phyloP scores from a whole-genome alignment of 441 rosid genomes.

The Gossypium aridum region DNA sequence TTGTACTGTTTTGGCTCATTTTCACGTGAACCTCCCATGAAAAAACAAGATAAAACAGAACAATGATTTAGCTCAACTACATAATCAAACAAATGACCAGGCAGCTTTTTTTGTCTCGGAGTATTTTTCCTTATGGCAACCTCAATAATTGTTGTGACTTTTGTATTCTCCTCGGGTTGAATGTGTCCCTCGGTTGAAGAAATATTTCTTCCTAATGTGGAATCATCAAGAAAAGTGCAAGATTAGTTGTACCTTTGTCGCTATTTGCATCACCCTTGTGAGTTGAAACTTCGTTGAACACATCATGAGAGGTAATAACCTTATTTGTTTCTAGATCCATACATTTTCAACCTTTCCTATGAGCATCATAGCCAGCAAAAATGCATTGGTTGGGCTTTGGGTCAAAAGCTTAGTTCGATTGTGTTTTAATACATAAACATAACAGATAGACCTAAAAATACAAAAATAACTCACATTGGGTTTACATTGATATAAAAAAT shows the following conservation, averaged over 20 bases:
- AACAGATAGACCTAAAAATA: neutral
- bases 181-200: neutral
- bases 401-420: no score
- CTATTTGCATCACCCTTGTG: neutral
- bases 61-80: no score
- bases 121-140: neutral
- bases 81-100: no score
- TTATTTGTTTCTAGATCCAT: neutral
- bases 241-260: neutral
- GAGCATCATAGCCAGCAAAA: neutral
- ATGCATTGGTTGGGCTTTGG: no score
- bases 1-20: no score
- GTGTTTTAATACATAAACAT: neutral
- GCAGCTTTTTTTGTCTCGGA: neutral
- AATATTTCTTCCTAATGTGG: neutral
- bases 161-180: neutral
- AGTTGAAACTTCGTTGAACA: neutral
- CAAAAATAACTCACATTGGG: neutral
- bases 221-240: neutral
- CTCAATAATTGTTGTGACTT: neutral
- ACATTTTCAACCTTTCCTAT: neutral
- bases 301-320: neutral
- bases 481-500: neutral
- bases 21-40: no score
- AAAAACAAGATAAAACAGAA: no score